These are phyloP conservation scores for Alternaria arbusti DNA, from an alignment of 2,329 filamentous ascomycete species.

Conservation along the genomic window DNA sequence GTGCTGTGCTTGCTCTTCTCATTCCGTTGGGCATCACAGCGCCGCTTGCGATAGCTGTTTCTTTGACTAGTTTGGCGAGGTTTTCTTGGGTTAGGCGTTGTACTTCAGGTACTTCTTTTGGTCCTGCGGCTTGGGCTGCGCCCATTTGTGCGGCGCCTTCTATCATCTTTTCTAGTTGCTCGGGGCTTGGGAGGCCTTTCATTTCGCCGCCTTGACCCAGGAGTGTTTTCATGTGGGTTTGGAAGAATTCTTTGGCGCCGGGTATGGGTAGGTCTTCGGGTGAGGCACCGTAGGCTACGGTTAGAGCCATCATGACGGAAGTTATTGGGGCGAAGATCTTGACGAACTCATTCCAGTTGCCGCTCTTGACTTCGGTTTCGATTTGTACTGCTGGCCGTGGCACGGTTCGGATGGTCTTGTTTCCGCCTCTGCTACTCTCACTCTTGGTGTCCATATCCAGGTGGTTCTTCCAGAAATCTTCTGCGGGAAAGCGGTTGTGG, in stretches of 20 bases:
- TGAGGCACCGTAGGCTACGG: constrained; percentile 51
- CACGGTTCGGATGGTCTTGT: constrained; percentile 43
- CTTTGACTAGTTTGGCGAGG: constrained; percentile 46
- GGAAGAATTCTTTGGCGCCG: constrained; percentile 44
- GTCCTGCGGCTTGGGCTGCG: constrained; percentile 36
- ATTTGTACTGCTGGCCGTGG: constrained; percentile 52
- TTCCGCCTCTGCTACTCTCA: constrained; percentile 31
- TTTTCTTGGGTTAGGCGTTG: constrained; percentile 47
- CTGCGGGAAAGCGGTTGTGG: constrained; percentile 80
- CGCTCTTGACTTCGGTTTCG: constrained; percentile 57
- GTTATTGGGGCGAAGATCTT: constrained; percentile 60
- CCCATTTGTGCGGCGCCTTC: constrained; percentile 43
- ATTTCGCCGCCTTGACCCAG: constrained; percentile 40
- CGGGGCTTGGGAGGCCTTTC: constrained; percentile 42
- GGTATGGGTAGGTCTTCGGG: constrained; percentile 44
- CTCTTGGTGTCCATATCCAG: constrained; percentile 46
- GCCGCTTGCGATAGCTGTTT: constrained; percentile 46
- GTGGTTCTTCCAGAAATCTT: constrained; percentile 56
- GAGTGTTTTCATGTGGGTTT: constrained; percentile 43
- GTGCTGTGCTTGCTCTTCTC: constrained; percentile 37
- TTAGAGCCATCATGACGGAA: constrained; percentile 57
- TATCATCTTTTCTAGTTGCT: constrained; percentile 48
- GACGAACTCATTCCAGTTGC: constrained; percentile 59
- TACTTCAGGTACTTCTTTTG: constrained; percentile 32
- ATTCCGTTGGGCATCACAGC: constrained; percentile 40